Evolutionary conservation across 1,284 basidiomycete species (phyloP), one percentile per base, ranked within the genome.

Genomic region (Tylopilus sp.): DNA sequence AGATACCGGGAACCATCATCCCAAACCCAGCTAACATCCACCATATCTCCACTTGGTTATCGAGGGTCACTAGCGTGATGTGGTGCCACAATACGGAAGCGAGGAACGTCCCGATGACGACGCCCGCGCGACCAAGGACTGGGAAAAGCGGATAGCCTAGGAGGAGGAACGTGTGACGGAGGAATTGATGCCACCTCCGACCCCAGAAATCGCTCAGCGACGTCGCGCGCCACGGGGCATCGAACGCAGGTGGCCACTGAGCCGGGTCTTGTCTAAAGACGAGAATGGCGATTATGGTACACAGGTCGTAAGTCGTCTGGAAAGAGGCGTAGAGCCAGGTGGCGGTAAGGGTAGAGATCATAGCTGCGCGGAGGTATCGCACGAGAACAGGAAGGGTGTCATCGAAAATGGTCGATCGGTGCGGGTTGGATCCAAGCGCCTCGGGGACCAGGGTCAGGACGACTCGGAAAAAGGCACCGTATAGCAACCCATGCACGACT

Each of bases 11-110:
- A 1, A 72, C 79, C 66, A 76, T 81, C 57, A 81, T 65, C 26
- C 81, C 51, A 59, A 84, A 86, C 54, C 75, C 81, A 5, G 76
- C 72, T 0, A 68, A 63, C 31, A 80, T 69, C 16, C 64, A 55
- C 36, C 59, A 55, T 19, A 74, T 67, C 18, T 82, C 78, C 0
- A 67, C 65, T 7, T 74, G 76, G 10, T 65, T 64, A 2, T 76
- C 73, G 69, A 82, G 74, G 0, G 76, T 74, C 71, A 77, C 75
- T 38, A 81, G 52, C 11, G 74, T 74, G 21, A 74, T 49, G 53
- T 78, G 67, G 53, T 86, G 83, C 25, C 81, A 55, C 0, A 79
- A 37, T 2, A 72, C 81, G 0, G 82, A 85, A 7, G 74, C 59
- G 3, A 78, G 51, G 60, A 85, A 86, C 0, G 73, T 71, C 10